Percentiles rank a stretch among this genome's conserved stretches.
Conservation (phyloP, 805 yeast species). For the Cyberlindnera lachancei region DNA sequence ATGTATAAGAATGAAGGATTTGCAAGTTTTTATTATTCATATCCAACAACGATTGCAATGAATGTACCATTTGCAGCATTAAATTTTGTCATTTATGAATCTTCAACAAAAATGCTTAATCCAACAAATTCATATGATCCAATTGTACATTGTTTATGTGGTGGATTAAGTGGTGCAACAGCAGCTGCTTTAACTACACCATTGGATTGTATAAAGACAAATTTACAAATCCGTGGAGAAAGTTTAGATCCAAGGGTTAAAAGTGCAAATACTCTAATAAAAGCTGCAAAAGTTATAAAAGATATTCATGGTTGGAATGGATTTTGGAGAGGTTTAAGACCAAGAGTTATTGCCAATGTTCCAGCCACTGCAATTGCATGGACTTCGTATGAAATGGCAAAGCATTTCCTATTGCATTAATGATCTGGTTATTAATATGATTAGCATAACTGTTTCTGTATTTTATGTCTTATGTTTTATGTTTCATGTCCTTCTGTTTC, state of each 20-base stretch:
- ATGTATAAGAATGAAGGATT: constrained; percentile 61
- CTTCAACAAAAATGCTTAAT: constrained; percentile 67
- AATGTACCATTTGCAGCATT: constrained; percentile 93
- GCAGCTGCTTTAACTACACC: constrained; percentile 96
- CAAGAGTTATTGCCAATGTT: constrained; percentile 86
- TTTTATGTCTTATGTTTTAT: no score
- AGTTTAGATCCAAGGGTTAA: constrained; percentile 38
- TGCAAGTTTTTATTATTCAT: constrained; percentile 80
- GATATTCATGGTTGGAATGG: constrained; percentile 53
- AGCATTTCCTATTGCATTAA: constrained; percentile 31
- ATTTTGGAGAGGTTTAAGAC: constrained; percentile 78
- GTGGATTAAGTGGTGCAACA: constrained; percentile 89
- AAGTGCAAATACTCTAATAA: constrained; percentile 54
- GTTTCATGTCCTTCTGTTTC: no score
- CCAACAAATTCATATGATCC: constrained; percentile 81
- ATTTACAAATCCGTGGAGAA: constrained; percentile 73
- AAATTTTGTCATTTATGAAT: constrained; percentile 89
- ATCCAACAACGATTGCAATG: constrained; percentile 89
- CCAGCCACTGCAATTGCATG: constrained; percentile 96
- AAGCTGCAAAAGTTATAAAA: constrained; percentile 66
- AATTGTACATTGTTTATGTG: constrained; percentile 82
- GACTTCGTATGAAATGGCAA: constrained; percentile 98
- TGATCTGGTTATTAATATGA: no score
- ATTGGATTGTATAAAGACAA: constrained; percentile 86
- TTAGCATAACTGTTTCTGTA: no score